phyloP scores from a whole-genome alignment of 441 rosid genomes.

The Hura crepitans region DNA sequence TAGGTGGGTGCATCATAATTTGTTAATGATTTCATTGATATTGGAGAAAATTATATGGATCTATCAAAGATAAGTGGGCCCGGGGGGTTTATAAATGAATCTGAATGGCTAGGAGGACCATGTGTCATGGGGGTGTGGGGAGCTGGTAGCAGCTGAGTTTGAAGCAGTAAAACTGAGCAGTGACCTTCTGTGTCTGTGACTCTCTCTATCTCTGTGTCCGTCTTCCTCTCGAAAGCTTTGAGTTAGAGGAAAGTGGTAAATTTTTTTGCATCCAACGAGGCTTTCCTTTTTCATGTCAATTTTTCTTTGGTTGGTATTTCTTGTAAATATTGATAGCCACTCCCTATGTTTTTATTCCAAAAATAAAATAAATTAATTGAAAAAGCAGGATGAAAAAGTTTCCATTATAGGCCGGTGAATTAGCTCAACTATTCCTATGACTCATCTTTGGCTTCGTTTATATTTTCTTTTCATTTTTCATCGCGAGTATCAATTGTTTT shows the following conservation, averaged over 20 bases:
- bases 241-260: slow-evolving; percentile 21
- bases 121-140: slow-evolving; percentile 25
- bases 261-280: slow-evolving; percentile 25
- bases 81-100: slow-evolving; percentile 7
- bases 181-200: slow-evolving; percentile 25
- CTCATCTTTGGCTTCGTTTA: too few relatives aligned
- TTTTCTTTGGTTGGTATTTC: slow-evolving; percentile 5
- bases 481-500: too few relatives aligned
- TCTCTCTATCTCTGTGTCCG: slow-evolving; percentile 22
- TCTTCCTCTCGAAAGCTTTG: slow-evolving; percentile 24
- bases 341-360: too few relatives aligned
- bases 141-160: slow-evolving; percentile 30
- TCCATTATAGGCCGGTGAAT: slow-evolving; percentile 32
- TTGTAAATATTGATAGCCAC: not conserved
- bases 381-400: not conserved
- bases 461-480: not conserved
- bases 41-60: not conserved
- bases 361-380: too few relatives aligned
- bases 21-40: not conserved
- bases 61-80: slow-evolving; percentile 1
- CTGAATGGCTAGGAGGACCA: slow-evolving; percentile 24
- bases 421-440: slow-evolving; percentile 43
- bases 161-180: slow-evolving; percentile 25
- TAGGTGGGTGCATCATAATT: too few relatives aligned
- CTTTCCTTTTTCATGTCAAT: slow-evolving; percentile 27